phyloP scores from a whole-genome alignment of 495 filamentous ascomycete species.

The Hypoxylon lenormandii region DNA sequence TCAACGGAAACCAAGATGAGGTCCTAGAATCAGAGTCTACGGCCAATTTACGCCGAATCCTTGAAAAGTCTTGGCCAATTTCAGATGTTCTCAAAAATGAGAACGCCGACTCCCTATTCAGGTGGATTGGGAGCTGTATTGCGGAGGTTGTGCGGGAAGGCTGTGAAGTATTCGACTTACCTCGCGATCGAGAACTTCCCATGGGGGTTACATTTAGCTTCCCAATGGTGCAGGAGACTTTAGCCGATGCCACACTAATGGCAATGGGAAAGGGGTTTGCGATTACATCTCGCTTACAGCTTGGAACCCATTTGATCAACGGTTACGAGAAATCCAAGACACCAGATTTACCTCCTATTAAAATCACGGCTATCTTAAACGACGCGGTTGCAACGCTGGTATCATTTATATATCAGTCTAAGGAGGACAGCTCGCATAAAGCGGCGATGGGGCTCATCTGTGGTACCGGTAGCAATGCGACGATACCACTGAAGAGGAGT shows the following conservation, averaged over 20 bases:
- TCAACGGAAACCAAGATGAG: conserved; percentile 3
- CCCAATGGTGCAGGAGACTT: conserved; percentile 80
- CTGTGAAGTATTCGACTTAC: conserved; percentile 48
- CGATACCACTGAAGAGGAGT: conserved; percentile 74
- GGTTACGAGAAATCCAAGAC: conserved; percentile 71
- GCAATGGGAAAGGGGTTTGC: conserved; percentile 90
- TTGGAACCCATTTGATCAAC: conserved; percentile 73
- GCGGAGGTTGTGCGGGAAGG: conserved; percentile 73
- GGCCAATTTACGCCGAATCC: conserved; percentile 67
- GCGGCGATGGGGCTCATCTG: conserved; percentile 85
- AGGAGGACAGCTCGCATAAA: conserved; percentile 56
- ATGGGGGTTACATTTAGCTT: conserved; percentile 90
- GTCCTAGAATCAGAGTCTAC: conserved; percentile 21
- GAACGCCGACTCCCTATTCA: conserved; percentile 78
- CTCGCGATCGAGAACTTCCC: conserved; percentile 64
- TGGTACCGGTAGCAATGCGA: conserved; percentile 86
- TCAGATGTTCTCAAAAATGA: conserved; percentile 81
- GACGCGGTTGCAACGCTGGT: conserved; percentile 84
- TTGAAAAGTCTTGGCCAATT: conserved; percentile 82
- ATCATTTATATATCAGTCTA: conserved; percentile 74
- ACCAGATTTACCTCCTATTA: conserved; percentile 70
- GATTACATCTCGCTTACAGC: conserved; percentile 76
- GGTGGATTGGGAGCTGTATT: conserved; percentile 82
- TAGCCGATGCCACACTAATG: conserved; percentile 82
- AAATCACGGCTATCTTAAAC: conserved; percentile 82